Conservation (phyloP, 306 rosid genomes). For the Cicer judaicum region DNA sequence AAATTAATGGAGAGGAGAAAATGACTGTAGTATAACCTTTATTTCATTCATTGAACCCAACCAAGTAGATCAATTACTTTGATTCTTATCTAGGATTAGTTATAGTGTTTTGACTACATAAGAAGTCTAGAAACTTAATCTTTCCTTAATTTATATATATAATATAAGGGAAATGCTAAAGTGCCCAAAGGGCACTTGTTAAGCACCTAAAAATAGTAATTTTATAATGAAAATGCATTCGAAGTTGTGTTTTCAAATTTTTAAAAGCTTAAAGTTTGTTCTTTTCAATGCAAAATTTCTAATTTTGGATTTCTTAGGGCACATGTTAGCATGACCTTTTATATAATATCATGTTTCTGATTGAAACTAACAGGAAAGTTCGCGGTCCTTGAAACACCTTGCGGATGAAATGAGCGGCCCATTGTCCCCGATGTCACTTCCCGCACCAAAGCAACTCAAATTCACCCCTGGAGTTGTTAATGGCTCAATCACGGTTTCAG, state of each 20-base stretch:
- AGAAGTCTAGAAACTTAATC: conserved; percentile 6
- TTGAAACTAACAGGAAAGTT: conserved; percentile 57
- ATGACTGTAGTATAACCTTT: not conserved
- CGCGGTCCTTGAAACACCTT: conserved; percentile 68
- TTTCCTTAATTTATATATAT: conserved; percentile 6
- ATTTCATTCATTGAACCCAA: not conserved
- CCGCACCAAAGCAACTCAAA: conserved; percentile 85
- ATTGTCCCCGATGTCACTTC: conserved; percentile 71
- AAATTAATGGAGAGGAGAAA: conserved; percentile 20
- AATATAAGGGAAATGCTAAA: no score
- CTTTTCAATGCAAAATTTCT: no score
- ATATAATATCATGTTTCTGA: conserved; percentile 27
- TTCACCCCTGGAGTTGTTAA: conserved; percentile 81
- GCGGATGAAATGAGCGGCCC: conserved; percentile 73
- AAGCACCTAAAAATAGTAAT: no score
- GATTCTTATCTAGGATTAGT: conserved; percentile 23
- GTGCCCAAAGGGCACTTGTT: no score
- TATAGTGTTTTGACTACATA: conserved; percentile 29
- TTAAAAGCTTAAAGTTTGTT: no score
- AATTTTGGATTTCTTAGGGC: no score
- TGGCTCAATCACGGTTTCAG: conserved; percentile 58
- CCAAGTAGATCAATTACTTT: conserved; percentile 23
- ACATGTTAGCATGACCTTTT: no score
- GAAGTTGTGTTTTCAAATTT: no score
- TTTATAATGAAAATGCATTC: no score